Evolutionary conservation across 345 rosid genomes (phyloP), one percentile per base, ranked within the genome.

Genomic region (Theobroma cacao): DNA sequence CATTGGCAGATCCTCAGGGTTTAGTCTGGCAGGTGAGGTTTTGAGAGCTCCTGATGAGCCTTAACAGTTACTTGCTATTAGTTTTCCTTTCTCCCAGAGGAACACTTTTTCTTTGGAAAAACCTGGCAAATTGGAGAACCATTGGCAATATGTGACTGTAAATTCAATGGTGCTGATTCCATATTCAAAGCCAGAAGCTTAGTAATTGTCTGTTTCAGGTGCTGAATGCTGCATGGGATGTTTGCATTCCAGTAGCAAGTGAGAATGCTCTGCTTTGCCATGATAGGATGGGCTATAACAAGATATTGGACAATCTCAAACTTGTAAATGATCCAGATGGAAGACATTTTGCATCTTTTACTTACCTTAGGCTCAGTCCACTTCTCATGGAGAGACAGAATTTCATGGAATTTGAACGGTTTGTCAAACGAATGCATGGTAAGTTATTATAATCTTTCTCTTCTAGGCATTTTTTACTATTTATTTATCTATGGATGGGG

Each of bases 401-500:
- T 90, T 82, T 91, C 74, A 69, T 86, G 61, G 98, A 97, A 80
- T 93, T 97, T 22, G 93, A 94, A 52, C 87, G 81, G 7, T 94
- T 97, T 72, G 89, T 94, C 84, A 94, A 91, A 85, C 90, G 91
- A 84, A 88, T 94, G 90, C 99, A 97, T 62, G 99, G 98, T 97
- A 88, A 84, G 18, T 58, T 73, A 43, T 52, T 33, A 20, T 40
- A 2, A 4, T 8, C 68, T 8, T 11, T 14, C 36, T 15, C 7
- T 69, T 34, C 11, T 64, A 8, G 10, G 17, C 40, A 26, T 3
- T 9, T 15, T 11, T 62, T 58, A 58, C 62, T 58, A 58, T 58
- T 58, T 24, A 24, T 5, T 5, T 43, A 43, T 43, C 47, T 11
- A 24, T 58, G 24, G 5, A 11, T 56, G 31, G 61, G 28, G 30